Conservation (phyloP, 106 monocot species). For the Dendrobium catenatum region DNA sequence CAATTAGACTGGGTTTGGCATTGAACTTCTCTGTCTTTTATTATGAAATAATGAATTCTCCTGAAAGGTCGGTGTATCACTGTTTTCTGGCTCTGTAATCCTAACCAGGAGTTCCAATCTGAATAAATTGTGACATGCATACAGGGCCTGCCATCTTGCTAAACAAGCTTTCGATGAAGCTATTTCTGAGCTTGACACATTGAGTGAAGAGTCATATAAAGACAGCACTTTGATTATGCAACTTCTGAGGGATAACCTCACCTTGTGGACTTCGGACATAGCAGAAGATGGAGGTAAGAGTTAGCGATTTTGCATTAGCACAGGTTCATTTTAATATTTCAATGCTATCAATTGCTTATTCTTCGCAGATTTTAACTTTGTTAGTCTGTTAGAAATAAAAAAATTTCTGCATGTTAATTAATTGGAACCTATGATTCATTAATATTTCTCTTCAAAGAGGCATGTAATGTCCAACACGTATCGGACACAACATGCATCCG, state of each 20-base stretch:
- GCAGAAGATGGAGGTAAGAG: conserved; percentile 26
- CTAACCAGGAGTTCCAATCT: background rate
- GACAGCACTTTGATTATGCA: conserved; percentile 38
- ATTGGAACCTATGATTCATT: no score
- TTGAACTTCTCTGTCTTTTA: conserved; percentile 71
- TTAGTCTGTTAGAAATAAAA: background rate
- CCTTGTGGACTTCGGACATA: conserved; percentile 35
- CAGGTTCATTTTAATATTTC: background rate
- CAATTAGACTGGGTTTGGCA: conserved; percentile 55
- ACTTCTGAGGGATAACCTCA: conserved; percentile 31
- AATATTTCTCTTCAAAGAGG: no score
- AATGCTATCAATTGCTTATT: background rate
- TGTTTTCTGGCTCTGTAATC: background rate
- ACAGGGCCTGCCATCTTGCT: conserved; percentile 26
- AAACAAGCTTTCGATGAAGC: conserved; percentile 37
- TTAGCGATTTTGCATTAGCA: background rate
- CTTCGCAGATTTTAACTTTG: background rate
- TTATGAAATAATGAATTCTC: conserved; percentile 65
- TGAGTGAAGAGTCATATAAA: conserved; percentile 31
- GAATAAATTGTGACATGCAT: background rate
- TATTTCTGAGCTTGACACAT: conserved; percentile 28
- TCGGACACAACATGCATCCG: no score
- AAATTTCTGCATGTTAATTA: background rate
- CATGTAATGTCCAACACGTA: no score
- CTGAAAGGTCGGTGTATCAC: conserved; percentile 33